Base-by-base conservation (phyloP, 169 alveolate species). In the Ichthyophthirius multifiliis region DNA sequence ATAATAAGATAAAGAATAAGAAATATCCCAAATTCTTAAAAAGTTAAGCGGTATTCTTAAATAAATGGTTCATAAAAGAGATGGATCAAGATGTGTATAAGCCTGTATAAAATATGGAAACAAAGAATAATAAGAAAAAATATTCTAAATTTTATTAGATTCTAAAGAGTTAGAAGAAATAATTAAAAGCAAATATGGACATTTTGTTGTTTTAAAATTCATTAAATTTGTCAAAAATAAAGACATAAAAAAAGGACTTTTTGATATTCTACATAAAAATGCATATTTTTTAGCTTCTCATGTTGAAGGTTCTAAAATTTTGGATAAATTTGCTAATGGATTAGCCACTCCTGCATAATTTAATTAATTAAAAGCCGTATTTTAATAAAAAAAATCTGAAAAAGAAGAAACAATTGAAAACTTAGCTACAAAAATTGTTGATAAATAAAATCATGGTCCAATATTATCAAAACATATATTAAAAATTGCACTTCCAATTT, bases 271-370 rank as follows among this genome's bases (percentile, higher is more conserved):
- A 16, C 16, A 37, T n/a, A 67, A 67, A n/a, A 39, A 67, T 27
- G 77, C 62, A 18, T 67, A 18, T 20, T 67, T 37, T 18, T 20
- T 67, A 39, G 77, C 41, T 37, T 35, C 77, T 34, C 77, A 67
- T 23, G 77, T 67, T 34, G 77, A 67, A 67, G 77, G 77, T n/a
- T 47, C 77, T 41, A 67, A 67, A 37, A 62, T 67, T n/a, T n/a
- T 67, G 6, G 77, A 67, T 39, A 18, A 67, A 39, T 67, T 34
- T 41, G 39, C 41, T 18, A 67, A 27, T 5, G 41, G 41, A 18
- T 35, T 35, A 5, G 77, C 77, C 77, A 67, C 43, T 18, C 55
- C 77, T 67, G 48, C 77, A 4, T 39, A 67, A 39, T 67, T 67
- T 18, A 67, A 35, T 37, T n/a, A 30, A 4, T 32, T 67, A n/a